Evolutionary conservation across 495 filamentous ascomycete species (phyloP), one percentile per base, ranked within the genome.

Genomic region (Filosporella fistucella): DNA sequence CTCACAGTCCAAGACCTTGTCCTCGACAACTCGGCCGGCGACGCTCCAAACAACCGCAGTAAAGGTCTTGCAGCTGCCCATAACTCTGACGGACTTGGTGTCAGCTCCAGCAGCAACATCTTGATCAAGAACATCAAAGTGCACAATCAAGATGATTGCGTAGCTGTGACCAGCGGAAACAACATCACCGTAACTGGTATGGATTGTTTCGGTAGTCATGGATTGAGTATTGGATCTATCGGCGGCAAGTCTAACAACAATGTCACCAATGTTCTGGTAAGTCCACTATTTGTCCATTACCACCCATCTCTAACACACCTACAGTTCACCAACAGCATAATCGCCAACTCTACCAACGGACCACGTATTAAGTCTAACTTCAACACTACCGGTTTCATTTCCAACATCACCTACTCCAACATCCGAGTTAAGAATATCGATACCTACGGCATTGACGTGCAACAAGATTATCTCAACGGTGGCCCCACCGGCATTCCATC

Each of bases 381-480:
- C 37, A 60, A 60, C 33, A 70, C 64, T 4, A 71, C 68, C 12
- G 70, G 70, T 38, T 52, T 47, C 43, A 62, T 71, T 30, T 52
- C 56, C 46, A 66, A 69, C 48, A 63, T 72, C 36, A 64, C 59
- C n/a, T 75, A 68, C 57, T 49, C 56, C 49, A 67, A 71, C 49
- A 75, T 71, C 47, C 60, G 54, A 5, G 33, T 72, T 20, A 52
- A 49, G 13, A 63, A 66, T 28, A 72, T 75, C 52, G 49, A 59
- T 9, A 63, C 56, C 54, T 75, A 75, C 49, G 73, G 70, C 13
- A 72, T 71, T 45, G 71, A 66, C 32, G 52, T 75, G 25, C 65
- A 73, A 56, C 66, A 75, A 57, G 69, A 74, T 51, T 75, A 74
- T 45, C 51, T 67, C n/a, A 75, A 74, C 44, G 71, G 69, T 4